These are phyloP conservation scores for Colletotrichum musicola DNA, from an alignment of 2,329 filamentous ascomycete genomes.

Conservation along the genomic window DNA sequence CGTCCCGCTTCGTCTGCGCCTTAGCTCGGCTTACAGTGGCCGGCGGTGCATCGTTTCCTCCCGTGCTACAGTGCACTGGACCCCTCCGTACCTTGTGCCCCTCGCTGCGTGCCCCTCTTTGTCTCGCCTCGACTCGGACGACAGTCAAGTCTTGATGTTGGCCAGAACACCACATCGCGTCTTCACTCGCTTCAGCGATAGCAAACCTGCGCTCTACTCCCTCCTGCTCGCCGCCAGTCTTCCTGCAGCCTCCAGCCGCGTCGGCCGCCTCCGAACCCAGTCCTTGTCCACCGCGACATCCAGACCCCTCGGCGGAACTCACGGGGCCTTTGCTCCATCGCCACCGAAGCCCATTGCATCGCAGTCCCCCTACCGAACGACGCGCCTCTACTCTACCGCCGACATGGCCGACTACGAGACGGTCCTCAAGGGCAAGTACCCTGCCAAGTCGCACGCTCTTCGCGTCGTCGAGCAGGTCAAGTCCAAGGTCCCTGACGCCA, in stretches of 20 bases:
- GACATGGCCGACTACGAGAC: constrained; percentile 57
- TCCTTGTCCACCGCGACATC: constrained; percentile 6
- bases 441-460: constrained; percentile 87
- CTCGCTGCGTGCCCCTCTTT: constrained; percentile 30
- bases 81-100: background rate
- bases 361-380: background rate
- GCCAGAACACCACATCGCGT: constrained; percentile 26
- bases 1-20: constrained; percentile 27
- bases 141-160: constrained; percentile 23
- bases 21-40: constrained; percentile 31
- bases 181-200: constrained; percentile 9
- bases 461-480: constrained; percentile 85
- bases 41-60: background rate
- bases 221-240: background rate
- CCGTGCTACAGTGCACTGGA: too few relatives aligned
- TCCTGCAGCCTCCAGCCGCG: constrained; percentile 6
- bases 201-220: background rate
- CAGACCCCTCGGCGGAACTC: constrained; percentile 11
- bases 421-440: constrained; percentile 75
- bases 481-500: constrained; percentile 71
- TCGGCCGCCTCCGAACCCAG: constrained; percentile 10
- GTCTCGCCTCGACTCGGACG: constrained; percentile 18
- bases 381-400: constrained; percentile 16
- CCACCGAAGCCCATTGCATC: constrained; percentile 2
- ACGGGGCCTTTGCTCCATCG: constrained; percentile 1